Base-by-base conservation (phyloP, 2,329 filamentous ascomycete species). In the Magnaporthiopsis rhizophila region DNA sequence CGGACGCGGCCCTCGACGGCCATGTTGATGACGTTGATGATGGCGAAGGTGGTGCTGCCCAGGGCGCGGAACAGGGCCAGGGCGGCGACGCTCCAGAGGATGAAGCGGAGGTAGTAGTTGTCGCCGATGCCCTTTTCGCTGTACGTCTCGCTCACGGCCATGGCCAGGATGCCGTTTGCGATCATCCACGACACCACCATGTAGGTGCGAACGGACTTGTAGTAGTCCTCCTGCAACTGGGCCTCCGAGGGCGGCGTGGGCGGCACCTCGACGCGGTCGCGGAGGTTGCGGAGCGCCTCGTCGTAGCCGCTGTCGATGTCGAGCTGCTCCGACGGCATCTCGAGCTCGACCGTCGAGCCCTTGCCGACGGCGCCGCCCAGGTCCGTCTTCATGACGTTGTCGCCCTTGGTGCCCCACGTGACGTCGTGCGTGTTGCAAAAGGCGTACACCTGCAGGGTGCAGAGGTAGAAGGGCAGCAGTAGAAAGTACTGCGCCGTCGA, bases 391-490 rank as follows among this genome's bases (percentile, higher is more conserved):
- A 95, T 89, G 50, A 96, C 87, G 76, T 99, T 99, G 82, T 99
- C 95, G 65, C 95, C 95, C 79, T 99, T 99, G 59, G 95, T 99
- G 59, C 95, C 95, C 95, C 95, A 99, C 0, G 93, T 96, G 26
- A 99, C 92, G 74, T 99, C 95, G 84, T 99, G 95, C 0, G 94
- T 96, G 79, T 99, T 99, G 81, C 95, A 98, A 77, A 99, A 99
- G 58, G 95, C 95, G 78, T 99, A 99, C 26, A 98, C 92, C 76
- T 99, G 95, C 2, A 99, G 83, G 0, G 92, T 98, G 80, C 95
- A 98, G 77, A 99, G 96, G 80, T 98, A 99, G 56, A 84, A 89
- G 0, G 95, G 95, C 50, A 99, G 82, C 32, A 99, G 86, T 60
- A 93, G 84, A 74, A 99, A 97, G 81, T 99, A 99, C 75, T 97